Base-by-base conservation (phyloP, 2,329 filamentous ascomycete genomes). In the Exophiala oligosperma region DNA sequence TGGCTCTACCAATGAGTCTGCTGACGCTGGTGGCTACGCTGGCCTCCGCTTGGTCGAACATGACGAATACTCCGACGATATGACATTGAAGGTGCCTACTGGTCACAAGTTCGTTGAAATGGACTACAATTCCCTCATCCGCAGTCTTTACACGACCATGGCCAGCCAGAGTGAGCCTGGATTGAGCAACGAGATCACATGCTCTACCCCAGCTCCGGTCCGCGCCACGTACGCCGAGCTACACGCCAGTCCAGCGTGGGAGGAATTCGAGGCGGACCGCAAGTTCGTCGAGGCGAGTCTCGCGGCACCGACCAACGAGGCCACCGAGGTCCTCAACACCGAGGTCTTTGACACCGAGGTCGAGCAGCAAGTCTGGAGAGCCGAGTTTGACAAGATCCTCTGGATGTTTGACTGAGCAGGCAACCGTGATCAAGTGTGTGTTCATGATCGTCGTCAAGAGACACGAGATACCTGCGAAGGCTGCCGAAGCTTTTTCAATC, bases 321-420 rank as follows among this genome's bases (percentile, higher is more conserved):
- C 35, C 6, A 23, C 24, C 12, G 41, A 47, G 4, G 4, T n/a
- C 2, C 35, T 49, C 6, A 43, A 29, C 11, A 48, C 37, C 32
- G 35, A 55, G 24, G 41, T 35, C 2, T 52, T 57, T 26, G 56
- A 59, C 28, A 52, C 44, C 38, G 32, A 37, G 7, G 29, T 4
- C 17, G 52, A 59, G 29, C 48, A 48, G 12, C 17, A 29, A 21
- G 32, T 43, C 2, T 57, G 54, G 24, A 46, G 51, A 21, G 28
- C 14, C 5, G 43, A 54, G 26, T 21, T 59, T 7, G 26, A 55
- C 21, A 21, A 24, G 1, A 21, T 55, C 26, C 56, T 59, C 46
- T 50, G 23, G 24, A 55, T 59, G 56, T 37, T 55, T 14, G 56
- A 59, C 8, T 59, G n/a, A 52, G 37, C 17, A 17, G 17, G 17